phyloP scores from a whole-genome alignment of 495 filamentous ascomycete genomes.

The Parachaetomium inaequale region DNA sequence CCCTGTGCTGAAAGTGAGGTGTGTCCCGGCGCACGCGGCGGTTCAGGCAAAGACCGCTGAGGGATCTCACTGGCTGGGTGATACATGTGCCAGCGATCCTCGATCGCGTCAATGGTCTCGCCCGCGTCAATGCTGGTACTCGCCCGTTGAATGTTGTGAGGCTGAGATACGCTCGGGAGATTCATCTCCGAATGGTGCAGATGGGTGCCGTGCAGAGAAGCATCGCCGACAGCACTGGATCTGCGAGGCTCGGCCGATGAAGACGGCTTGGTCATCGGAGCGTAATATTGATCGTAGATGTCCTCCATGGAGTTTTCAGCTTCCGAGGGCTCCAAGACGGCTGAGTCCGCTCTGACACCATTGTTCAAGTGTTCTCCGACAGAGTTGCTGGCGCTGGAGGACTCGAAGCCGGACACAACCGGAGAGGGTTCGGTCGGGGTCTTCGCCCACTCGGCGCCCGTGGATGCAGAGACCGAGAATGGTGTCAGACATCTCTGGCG shows the following conservation, averaged over 20 bases:
- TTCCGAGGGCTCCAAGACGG: constrained; percentile 6
- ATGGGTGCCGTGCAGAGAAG: neutral
- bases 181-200: neutral
- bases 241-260: constrained; percentile 4
- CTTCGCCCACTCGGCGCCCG: neutral
- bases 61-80: constrained; percentile 5
- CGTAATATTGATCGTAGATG: constrained; percentile 31
- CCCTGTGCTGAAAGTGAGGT: neutral
- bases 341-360: neutral
- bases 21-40: neutral
- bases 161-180: neutral
- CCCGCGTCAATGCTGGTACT: neutral
- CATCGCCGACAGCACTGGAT: neutral
- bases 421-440: neutral
- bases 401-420: neutral
- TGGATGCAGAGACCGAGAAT: neutral
- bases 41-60: constrained; percentile 13
- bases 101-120: neutral
- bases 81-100: constrained; percentile 7
- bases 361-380: neutral
- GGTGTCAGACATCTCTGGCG: constrained; percentile 17
- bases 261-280: no score
- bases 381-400: neutral
- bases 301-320: constrained; percentile 33
- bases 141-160: neutral